Conservation (phyloP, 345 rosid genomes). For the Schrenkiella parvula region DNA sequence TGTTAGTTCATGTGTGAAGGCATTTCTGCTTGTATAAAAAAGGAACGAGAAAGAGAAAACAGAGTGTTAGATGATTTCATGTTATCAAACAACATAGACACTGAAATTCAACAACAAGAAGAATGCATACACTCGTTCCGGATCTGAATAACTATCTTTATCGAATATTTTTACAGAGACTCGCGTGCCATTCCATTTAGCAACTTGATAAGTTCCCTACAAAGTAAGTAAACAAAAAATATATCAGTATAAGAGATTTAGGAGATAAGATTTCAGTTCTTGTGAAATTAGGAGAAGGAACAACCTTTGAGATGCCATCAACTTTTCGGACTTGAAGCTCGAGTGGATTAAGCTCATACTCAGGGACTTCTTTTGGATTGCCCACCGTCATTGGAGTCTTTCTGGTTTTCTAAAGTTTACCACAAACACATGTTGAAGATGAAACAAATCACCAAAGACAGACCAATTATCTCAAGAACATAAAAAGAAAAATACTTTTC, state of each 20-base stretch:
- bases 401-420: constrained; percentile 63
- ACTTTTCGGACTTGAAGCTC: constrained; percentile 87
- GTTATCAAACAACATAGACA: not conserved
- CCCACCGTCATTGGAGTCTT: constrained; percentile 93
- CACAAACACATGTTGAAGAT: constrained; percentile 12
- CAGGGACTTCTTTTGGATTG: constrained; percentile 89
- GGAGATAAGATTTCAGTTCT: not conserved
- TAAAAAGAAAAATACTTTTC: not conserved
- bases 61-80: not conserved
- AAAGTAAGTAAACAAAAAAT: not conserved
- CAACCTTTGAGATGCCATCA: constrained; percentile 81
- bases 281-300: not conserved
- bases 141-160: constrained; percentile 61
- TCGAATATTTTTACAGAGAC: constrained; percentile 90
- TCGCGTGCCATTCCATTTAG: constrained; percentile 98
- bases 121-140: constrained; percentile 59
- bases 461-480: not conserved
- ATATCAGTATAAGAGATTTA: not conserved
- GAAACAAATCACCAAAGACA: not conserved
- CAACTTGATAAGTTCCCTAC: constrained; percentile 94
- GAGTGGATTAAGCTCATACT: constrained; percentile 88
- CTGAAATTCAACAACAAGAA: not conserved
- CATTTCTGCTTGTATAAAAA: constrained; percentile 48
- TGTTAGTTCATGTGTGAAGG: constrained; percentile 80
- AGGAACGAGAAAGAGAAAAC: not conserved